Conservation (phyloP, 208 protist genomes). For the Polymyxa betae region DNA sequence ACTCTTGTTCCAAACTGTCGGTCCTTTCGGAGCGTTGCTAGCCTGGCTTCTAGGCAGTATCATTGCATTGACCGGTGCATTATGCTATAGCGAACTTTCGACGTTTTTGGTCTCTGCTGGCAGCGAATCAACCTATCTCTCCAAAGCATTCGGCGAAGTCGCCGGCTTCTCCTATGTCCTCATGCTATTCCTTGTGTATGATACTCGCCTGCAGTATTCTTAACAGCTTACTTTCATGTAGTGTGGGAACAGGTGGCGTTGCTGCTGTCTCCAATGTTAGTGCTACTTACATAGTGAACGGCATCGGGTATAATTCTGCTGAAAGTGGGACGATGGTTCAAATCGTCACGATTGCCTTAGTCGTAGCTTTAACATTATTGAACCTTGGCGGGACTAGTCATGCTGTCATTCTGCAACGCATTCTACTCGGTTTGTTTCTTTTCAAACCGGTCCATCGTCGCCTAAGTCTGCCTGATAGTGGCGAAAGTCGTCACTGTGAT, state of each 20-base stretch:
- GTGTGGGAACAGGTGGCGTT: not conserved
- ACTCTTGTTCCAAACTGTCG: not conserved
- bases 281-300: not conserved
- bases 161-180: not conserved
- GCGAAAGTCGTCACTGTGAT: not conserved
- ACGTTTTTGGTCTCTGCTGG: conserved; percentile 1
- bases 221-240: not conserved
- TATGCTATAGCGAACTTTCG: not conserved
- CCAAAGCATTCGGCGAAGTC: not conserved
- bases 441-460: not conserved
- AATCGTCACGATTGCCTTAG: not conserved
- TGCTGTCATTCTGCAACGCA: not conserved
- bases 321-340: not conserved
- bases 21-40: not conserved
- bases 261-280: not conserved
- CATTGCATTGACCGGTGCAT: not conserved
- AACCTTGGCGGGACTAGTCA: not conserved
- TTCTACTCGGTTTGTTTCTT: not conserved
- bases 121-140: not conserved
- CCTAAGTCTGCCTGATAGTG: not conserved
- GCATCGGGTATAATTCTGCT: not conserved
- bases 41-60: not conserved
- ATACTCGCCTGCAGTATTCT: no score
- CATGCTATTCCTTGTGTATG: no score
- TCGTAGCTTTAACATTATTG: not conserved